Percentiles rank a stretch among this genome's conserved stretches.
phyloP scores from a whole-genome alignment of 1,139 yeast species.

The Kurtzmaniella quercitrusa region DNA sequence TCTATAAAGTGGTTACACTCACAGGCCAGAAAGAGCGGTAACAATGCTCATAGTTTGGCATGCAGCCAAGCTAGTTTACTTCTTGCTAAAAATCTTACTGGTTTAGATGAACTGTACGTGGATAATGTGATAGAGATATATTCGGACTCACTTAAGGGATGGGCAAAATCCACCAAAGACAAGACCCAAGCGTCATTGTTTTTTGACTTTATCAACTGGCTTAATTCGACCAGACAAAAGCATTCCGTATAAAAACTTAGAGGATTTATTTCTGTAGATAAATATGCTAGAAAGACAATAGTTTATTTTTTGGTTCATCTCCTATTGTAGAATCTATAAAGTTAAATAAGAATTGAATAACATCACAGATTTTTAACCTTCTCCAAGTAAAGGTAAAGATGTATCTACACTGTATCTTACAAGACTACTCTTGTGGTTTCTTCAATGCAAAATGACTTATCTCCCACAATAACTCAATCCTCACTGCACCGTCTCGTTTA shows the following conservation, averaged over 20 bases:
- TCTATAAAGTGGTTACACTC: constrained; percentile 31
- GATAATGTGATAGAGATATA: constrained; percentile 53
- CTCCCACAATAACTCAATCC: no score
- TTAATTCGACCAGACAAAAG: constrained; percentile 39
- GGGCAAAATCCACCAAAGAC: constrained; percentile 51
- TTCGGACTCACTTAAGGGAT: constrained; percentile 47
- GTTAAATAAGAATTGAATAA: no score
- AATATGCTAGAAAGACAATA: no score
- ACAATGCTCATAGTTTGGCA: constrained; percentile 49
- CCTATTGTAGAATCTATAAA: no score
- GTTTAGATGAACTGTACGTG: constrained; percentile 25
- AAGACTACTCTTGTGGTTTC: no score
- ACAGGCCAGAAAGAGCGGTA: constrained; percentile 42
- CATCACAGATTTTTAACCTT: no score
- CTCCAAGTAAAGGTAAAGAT: no score
- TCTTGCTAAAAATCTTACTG: constrained; percentile 52
- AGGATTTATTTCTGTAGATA: no score
- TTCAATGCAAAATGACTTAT: no score
- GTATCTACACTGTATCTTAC: no score
- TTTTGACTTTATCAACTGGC: constrained; percentile 80
- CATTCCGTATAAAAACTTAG: background rate
- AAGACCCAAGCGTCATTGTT: constrained; percentile 60
- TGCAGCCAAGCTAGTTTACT: constrained; percentile 62
- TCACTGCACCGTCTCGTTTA: no score
- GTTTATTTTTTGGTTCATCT: no score